These are phyloP conservation scores for Suhomyces pyralidae DNA, from an alignment of 805 yeast genomes.

Conservation along the genomic window DNA sequence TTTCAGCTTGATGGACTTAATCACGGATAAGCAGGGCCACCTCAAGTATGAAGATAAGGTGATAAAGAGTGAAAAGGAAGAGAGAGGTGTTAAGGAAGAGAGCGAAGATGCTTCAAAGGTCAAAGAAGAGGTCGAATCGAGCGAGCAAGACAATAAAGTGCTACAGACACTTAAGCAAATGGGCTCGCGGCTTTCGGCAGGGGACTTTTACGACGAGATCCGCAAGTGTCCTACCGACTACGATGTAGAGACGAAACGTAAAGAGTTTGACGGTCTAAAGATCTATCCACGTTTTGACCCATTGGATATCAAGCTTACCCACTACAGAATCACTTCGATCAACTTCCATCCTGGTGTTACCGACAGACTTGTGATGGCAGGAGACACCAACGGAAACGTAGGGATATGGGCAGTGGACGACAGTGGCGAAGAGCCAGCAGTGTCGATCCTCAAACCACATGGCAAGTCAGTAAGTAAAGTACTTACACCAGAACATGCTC, in stretches of 20 bases:
- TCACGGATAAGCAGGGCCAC: conserved; percentile 38
- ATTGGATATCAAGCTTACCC: conserved; percentile 64
- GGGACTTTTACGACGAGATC: conserved; percentile 64
- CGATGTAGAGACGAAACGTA: conserved; percentile 45
- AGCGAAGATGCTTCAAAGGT: conserved; percentile 1
- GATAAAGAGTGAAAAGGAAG: conserved; percentile 7
- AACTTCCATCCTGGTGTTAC: conserved; percentile 70
- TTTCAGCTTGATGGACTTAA: conserved; percentile 57
- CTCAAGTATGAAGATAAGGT: conserved; percentile 30
- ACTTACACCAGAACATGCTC: conserved; percentile 47
- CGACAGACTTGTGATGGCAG: conserved; percentile 70
- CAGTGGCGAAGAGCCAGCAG: conserved; percentile 44
- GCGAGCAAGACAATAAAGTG: conserved; percentile 18
- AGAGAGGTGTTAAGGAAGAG: conserved; percentile 5
- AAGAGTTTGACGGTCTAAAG: conserved; percentile 49
- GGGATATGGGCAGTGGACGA: conserved; percentile 84
- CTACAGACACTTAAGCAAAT: conserved; percentile 32
- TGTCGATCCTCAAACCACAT: conserved; percentile 69
- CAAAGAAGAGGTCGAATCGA: conserved; percentile 6
- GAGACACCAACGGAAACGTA: conserved; percentile 82
- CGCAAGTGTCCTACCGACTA: conserved; percentile 20
- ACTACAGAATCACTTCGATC: conserved; percentile 70
- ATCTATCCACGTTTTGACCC: conserved; percentile 62
- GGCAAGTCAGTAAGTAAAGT: conserved; percentile 69
- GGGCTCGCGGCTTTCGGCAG: conserved; percentile 59